Evolutionary conservation across 1,284 basidiomycete species (phyloP).

Genomic region (Xerocomus alliaceus): DNA sequence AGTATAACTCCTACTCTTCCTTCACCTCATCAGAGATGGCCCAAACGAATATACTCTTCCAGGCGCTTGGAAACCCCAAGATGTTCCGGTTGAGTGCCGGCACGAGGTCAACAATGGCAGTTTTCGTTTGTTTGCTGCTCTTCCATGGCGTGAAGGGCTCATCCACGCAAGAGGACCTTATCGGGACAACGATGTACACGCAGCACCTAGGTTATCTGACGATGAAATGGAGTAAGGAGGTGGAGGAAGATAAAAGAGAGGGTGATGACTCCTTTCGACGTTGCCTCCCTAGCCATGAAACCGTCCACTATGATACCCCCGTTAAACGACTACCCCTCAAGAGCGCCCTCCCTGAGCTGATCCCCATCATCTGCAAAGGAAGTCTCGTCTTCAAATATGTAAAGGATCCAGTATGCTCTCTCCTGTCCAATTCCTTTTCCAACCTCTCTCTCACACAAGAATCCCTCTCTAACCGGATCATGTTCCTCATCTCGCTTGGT

Average conservation of each 20-base stretch:
- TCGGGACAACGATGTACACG: too few relatives aligned
- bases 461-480: slow-evolving; percentile 35
- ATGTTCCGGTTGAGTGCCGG: slow-evolving; percentile 18
- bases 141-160: slow-evolving; percentile 13
- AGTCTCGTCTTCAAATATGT: not conserved
- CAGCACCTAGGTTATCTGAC: too few relatives aligned
- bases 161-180: not conserved
- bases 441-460: slow-evolving; percentile 39
- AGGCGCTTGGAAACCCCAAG: slow-evolving; percentile 10
- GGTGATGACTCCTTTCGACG: too few relatives aligned
- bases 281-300: too few relatives aligned
- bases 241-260: not conserved
- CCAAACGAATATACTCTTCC: slow-evolving; percentile 28
- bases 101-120: slow-evolving; percentile 26
- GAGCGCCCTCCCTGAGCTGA: slow-evolving; percentile 14
- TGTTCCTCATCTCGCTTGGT: slow-evolving; percentile 37
- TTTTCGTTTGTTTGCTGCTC: slow-evolving; percentile 27
- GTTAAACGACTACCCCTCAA: slow-evolving; percentile 17
- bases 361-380: slow-evolving; percentile 26
- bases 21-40: slow-evolving; percentile 33
- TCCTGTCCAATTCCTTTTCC: slow-evolving; percentile 30
- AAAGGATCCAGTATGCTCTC: slow-evolving; percentile 10
- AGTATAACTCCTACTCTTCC: slow-evolving; percentile 35
- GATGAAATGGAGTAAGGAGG: not conserved
- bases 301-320: too few relatives aligned